Base-by-base conservation (phyloP, 805 yeast genomes). In the Lachancea mirantina region DNA sequence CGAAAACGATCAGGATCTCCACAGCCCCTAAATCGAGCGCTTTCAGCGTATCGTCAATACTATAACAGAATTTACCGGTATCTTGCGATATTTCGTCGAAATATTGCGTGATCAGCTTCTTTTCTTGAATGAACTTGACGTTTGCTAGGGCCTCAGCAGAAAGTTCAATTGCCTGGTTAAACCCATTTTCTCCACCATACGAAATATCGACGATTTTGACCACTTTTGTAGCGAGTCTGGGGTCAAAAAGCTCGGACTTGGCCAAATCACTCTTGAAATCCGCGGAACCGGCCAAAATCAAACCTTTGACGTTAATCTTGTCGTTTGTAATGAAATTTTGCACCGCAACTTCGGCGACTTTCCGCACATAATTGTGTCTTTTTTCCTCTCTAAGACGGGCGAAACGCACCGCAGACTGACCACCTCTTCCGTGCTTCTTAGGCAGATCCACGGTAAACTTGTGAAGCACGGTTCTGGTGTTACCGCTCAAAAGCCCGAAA, bases 341-440 rank as follows among this genome's bases (percentile, higher is more conserved):
- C 21, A 92, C 97, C 5, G 98, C 97, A 32, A 78, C 89, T 68
- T 92, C 99, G 31, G 97, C 95, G 29, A 92, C 98, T 57, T 92
- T 92, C 66, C 99, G 77, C 41, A 92, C 94, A 66, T 92, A 92
- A 62, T 92, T 92, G 64, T 92, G 99, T 70, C 99, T 85, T 63
- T 92, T 92, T 66, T 92, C 98, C 51, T 92, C 98, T 74, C 99
- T 83, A 62, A 92, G 73, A 73, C 99, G 88, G 16, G 96, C 80
- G 71, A 92, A 92, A 84, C 99, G 97, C 49, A 92, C 60, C 27
- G 99, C 98, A 42, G 99, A 92, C 70, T 92, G 98, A 81, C 98
- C 98, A 83, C 98, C 98, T 74, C 98, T 83, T 55, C 98, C 98
- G 72, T 92, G 98, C 84, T 92, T 92, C 71, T 92, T 92, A 52